Conservation (phyloP, 2,329 filamentous ascomycete species). For the Phaeomoniella chlamydospora region DNA sequence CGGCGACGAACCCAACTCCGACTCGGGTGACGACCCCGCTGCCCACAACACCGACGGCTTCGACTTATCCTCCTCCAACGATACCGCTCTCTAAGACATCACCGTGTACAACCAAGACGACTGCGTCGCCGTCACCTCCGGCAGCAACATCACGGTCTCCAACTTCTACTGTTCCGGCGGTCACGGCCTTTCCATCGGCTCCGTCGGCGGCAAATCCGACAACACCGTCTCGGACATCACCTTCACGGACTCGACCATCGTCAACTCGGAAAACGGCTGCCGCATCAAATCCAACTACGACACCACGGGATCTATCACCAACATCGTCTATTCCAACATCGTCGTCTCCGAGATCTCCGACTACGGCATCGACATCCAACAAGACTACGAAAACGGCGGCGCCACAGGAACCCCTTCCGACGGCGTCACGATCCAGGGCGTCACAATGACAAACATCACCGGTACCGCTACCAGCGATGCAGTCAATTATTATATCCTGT, state of each 20-base stretch:
- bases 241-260: conserved; percentile 14
- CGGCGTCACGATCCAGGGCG: conserved; percentile 20
- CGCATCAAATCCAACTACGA: conserved; percentile 25
- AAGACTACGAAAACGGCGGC: conserved; percentile 37
- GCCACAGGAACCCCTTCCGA: conserved; percentile 22
- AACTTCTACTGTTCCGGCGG: conserved; percentile 13
- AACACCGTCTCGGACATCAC: conserved; percentile 26
- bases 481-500: conserved; percentile 21
- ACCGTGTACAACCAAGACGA: conserved; percentile 48
- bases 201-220: conserved; percentile 30
- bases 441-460: conserved; percentile 20
- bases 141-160: conserved; percentile 15
- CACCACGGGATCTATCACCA: conserved; percentile 22
- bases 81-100: conserved; percentile 37
- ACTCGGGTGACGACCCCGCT: conserved; percentile 17
- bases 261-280: conserved; percentile 16
- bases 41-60: conserved; percentile 37
- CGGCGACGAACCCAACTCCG: conserved; percentile 19
- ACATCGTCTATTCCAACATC: conserved; percentile 33
- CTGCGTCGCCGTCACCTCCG: conserved; percentile 44
- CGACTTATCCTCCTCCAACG: conserved; percentile 30
- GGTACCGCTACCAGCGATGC: conserved; percentile 18
- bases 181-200: conserved; percentile 19
- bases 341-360: conserved; percentile 26
- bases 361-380: conserved; percentile 38